phyloP scores from a whole-genome alignment of 139 green algal species.

The Chlorella sp. region DNA sequence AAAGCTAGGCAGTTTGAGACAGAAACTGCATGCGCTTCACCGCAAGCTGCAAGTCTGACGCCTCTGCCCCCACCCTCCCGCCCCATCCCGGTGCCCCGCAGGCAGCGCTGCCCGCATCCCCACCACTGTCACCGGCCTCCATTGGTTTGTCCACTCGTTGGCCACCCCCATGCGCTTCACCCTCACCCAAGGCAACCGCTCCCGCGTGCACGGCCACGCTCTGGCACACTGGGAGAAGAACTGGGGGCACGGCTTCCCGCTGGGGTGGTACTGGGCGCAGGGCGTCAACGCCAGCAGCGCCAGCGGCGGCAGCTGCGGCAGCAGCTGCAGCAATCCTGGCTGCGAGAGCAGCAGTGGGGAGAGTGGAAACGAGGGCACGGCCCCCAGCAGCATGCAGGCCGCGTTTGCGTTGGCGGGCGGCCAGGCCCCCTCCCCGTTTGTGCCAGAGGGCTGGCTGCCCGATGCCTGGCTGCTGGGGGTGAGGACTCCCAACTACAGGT shows the following conservation, averaged over 20 bases:
- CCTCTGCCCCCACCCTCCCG: not conserved
- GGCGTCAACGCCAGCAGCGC: not conserved
- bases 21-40: too few relatives aligned
- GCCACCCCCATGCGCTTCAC: conserved; percentile 33
- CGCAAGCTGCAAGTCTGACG: too few relatives aligned
- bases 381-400: not conserved
- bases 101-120: not conserved
- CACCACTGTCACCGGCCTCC: conserved; percentile 12
- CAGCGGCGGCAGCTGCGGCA: not conserved
- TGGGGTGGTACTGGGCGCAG: conserved; percentile 39
- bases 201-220: not conserved
- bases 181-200: not conserved
- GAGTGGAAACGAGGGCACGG: not conserved
- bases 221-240: conserved; percentile 41
- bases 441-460: conserved; percentile 19
- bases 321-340: not conserved
- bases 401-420: conserved; percentile 39
- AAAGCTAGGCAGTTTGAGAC: too few relatives aligned
- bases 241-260: conserved; percentile 32
- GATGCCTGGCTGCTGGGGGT: conserved; percentile 40
- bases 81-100: not conserved
- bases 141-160: conserved; percentile 41
- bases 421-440: conserved; percentile 13
- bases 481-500: conserved; percentile 1
- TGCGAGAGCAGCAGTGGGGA: not conserved